Conservation (phyloP, 768 basidiomycete genomes). For the Phaffia australis region DNA sequence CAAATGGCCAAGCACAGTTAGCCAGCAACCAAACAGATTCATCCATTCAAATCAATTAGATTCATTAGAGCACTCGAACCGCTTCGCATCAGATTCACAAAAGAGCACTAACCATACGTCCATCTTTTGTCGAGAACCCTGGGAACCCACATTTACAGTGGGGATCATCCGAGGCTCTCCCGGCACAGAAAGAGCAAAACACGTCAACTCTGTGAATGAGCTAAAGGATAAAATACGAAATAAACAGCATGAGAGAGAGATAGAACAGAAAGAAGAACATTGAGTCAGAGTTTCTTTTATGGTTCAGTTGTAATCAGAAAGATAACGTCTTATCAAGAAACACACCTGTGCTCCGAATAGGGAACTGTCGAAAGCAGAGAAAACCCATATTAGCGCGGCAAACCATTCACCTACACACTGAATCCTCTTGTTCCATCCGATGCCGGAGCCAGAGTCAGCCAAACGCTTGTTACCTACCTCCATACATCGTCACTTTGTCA, state of each 20-base stretch:
- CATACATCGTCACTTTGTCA: constrained; percentile 57
- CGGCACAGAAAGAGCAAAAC: constrained; percentile 74
- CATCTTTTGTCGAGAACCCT: constrained; percentile 63
- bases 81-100: neutral
- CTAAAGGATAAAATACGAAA: neutral
- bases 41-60: neutral
- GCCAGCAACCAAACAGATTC: neutral
- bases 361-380: constrained; percentile 32
- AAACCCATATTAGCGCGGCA: constrained; percentile 19
- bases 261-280: too few species aligned
- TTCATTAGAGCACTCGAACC: too few species aligned
- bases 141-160: constrained; percentile 48
- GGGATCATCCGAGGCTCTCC: constrained; percentile 76
- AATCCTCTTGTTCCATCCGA: neutral
- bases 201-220: constrained; percentile 44
- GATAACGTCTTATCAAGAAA: constrained; percentile 61
- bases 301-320: neutral
- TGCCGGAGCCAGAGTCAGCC: neutral
- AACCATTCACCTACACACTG: constrained; percentile 24
- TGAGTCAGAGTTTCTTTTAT: neutral
- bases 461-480: constrained; percentile 45
- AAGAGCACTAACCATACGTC: constrained; percentile 44
- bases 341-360: constrained; percentile 88
- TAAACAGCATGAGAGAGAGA: neutral
- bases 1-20: too few species aligned